Evolutionary conservation across 2,329 filamentous ascomycete genomes (phyloP).

Genomic region (Sclerotiophoma versabilis): DNA sequence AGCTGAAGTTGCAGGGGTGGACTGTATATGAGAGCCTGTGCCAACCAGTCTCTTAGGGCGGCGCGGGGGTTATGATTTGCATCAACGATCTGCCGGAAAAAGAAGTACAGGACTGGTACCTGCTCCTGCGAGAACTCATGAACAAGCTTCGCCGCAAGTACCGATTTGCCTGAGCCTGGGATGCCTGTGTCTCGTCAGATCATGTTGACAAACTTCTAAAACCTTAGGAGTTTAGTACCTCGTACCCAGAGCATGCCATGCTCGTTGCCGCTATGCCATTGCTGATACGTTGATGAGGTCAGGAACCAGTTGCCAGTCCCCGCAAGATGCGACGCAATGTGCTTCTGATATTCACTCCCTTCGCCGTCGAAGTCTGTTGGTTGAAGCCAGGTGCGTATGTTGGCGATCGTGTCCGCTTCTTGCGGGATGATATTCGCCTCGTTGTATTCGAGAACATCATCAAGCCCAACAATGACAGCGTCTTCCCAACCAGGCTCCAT

Average conservation of each 20-base stretch:
- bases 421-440: slow-evolving; percentile 43
- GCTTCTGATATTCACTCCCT: slow-evolving; percentile 25
- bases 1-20: slow-evolving; percentile 33
- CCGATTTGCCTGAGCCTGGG: slow-evolving; percentile 21
- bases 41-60: slow-evolving; percentile 44
- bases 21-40: slow-evolving; percentile 41
- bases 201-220: not conserved
- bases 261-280: slow-evolving; percentile 17
- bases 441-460: slow-evolving; percentile 46
- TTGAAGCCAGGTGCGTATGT: slow-evolving; percentile 26
- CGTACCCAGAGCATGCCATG: slow-evolving; percentile 33
- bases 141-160: not conserved
- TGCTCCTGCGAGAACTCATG: not conserved
- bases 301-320: slow-evolving; percentile 25
- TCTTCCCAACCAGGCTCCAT: slow-evolving; percentile 15
- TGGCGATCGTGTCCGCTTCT: slow-evolving; percentile 19
- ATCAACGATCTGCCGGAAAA: slow-evolving; percentile 50
- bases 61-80: slow-evolving; percentile 36
- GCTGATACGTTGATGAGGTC: slow-evolving; percentile 1
- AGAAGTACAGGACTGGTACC: slow-evolving; percentile 43
- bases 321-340: slow-evolving; percentile 21
- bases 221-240: not conserved
- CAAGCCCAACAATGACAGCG: slow-evolving; percentile 32
- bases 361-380: slow-evolving; percentile 21
- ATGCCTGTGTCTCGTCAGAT: slow-evolving; percentile 35